Base-by-base conservation (phyloP, 83 land plant species). In the Thuja plicata region DNA sequence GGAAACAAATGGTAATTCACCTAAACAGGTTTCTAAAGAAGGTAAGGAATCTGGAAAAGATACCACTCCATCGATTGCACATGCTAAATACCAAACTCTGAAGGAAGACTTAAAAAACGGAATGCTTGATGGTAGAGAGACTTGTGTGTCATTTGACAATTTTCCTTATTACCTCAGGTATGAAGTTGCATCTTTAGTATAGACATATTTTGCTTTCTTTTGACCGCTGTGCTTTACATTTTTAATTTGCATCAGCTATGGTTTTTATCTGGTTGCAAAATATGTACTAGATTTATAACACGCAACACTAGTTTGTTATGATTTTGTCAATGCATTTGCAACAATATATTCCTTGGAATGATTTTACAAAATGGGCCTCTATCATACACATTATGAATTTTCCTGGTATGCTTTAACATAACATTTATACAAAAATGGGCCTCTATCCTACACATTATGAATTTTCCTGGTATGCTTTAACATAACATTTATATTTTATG, bases 91-190 rank as follows among this genome's bases (percentile, higher is more conserved):
- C 32, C 92, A 94, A 90, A 91, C 90, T 66, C 92, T 91, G 62
- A 94, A 92, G 87, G 98, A 96, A 34, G 90, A 89, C 12, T 82
- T 96, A 83, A 91, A 57, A 54, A 88, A 90, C 52, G 91, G 89
- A 35, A 91, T 96, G 87, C 80, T 96, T 16, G 87, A 86, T 89
- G 89, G 93, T 7, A 86, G 91, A 5, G 87, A 91, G 73, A 92
- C 92, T 88, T 89, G 91, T 27, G 93, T 95, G 57, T 91, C 97
- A 30, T 94, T 96, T 86, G 97, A 94, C 37, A 89, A 83, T 57
- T 96, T 96, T 66, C 98, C 98, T 3, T 96, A 96, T 87, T 96
- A 92, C 81, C 70, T 96, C 73, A 95, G 97, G 98, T 95, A 85
- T 43, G 77, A 21, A 66, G 52, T 86, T 89, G 32, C 66, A 48